Base-by-base conservation (phyloP, 169 alveolate genomes). In the Sarcocystis neurona region DNA sequence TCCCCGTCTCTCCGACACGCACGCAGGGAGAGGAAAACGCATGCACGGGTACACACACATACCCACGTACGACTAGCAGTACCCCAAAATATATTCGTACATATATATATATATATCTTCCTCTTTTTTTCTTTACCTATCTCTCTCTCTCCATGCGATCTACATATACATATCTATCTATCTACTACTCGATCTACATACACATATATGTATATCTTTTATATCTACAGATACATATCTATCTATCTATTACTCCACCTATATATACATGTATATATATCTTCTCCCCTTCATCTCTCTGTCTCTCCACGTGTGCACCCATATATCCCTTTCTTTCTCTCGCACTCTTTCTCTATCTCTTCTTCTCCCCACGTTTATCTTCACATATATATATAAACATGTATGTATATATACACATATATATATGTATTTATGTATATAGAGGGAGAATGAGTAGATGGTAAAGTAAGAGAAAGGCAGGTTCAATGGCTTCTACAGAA, bases 251-350 rank as follows among this genome's bases (percentile, higher is more conserved):
- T 66, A 66, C 15, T 6, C 10, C 0, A 30, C 1, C 20, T 3
- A 39, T 37, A 39, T 18, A n/a, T n/a, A n/a, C n/a, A n/a, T n/a
- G n/a, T n/a, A n/a, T 27, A 90, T 88, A 77, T 39, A 47, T 43
- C 82, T 43, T 18, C 56, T 0, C 47, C 2, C 0, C 44, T 70
- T 4, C 50, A 44, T 30, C 37, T 72, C 80, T 8, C 80, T 18
- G n/a, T 6, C 80, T 72, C n/a, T 72, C 23, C 30, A 6, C n/a
- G 30, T 53, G n/a, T n/a, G n/a, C n/a, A n/a, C n/a, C n/a, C n/a
- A n/a, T n/a, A 12, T 53, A 12, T 53, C 23, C 23, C 66, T 53
- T 53, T 53, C 66, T 53, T 53, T 53, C 66, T 53, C 23, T 53
- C 66, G 12, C 66, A 53, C 66, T 53, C 66, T 53, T 53, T 53